Evolutionary conservation across 192 early-diverging fungal species (phyloP).

Genomic region (Ambispora gerdemannii): DNA sequence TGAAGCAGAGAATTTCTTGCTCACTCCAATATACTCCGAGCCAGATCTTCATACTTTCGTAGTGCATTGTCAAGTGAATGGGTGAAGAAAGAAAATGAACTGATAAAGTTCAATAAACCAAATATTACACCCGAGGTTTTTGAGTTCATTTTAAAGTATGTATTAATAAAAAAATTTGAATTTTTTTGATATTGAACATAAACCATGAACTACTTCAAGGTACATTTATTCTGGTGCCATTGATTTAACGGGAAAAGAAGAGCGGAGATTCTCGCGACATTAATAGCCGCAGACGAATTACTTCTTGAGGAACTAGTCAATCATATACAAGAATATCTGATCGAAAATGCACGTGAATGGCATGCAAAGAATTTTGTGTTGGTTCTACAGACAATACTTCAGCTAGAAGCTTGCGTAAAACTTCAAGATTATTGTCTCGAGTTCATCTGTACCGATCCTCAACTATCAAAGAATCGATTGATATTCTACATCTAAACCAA

Average conservation of each 20-base stretch:
- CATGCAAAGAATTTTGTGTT: constrained; percentile 2
- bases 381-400: constrained; percentile 5
- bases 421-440: constrained; percentile 17
- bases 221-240: constrained; percentile 21
- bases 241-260: constrained; percentile 5
- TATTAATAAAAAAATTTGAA: not conserved
- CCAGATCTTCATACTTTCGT: constrained; percentile 21
- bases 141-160: constrained; percentile 16
- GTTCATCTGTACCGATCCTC: constrained; percentile 7
- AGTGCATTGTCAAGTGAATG: not conserved
- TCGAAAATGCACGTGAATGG: not conserved
- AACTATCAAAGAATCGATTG: not conserved
- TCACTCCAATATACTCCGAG: constrained; percentile 1
- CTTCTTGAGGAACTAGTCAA: not conserved
- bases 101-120: not conserved
- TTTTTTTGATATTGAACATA: not conserved
- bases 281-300: constrained; percentile 22
- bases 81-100: not conserved
- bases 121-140: constrained; percentile 22
- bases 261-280: not conserved
- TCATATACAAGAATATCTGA: constrained; percentile 16
- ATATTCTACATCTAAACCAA: constrained; percentile 11
- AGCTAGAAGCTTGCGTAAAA: not conserved
- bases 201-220: not conserved
- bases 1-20: constrained; percentile 15